Evolutionary conservation across 2,329 filamentous ascomycete species (phyloP), one percentile per base, ranked within the genome.

Genomic region (Curvularia lunata): DNA sequence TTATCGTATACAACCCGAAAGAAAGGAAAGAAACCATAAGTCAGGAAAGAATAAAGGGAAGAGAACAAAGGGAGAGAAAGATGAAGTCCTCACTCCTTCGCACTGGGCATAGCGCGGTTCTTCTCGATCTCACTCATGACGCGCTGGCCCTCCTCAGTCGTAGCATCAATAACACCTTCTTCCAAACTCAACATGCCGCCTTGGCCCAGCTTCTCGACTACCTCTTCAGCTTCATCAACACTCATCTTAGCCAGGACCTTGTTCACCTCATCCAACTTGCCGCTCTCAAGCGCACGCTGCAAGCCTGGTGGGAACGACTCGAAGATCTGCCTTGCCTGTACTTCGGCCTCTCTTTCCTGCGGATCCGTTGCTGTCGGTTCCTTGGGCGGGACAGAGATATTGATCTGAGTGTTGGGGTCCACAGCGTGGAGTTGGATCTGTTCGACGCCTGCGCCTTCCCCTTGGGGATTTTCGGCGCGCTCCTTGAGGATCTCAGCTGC

Each of bases 371-470:
- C 57, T 0, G 63, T 63, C 0, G 74, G 64, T 7, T 86, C 83
- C 38, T 83, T 82, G 0, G 89, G 82, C 12, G 95, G 94, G 38
- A 96, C 89, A 53, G 80, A 86, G 77, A 98, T 97, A 74, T 91
- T 91, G 75, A 99, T 97, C 60, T 91, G 89, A 3, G 94, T 97
- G 47, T 90, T 90, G 0, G 94, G 94, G 76, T 97, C 92, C 10
- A 99, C 93, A 13, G 95, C 94, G 75, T 99, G 95, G 46, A 99
- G 84, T 78, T 99, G 96, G 67, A 99, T 99, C 78, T 97, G 94
- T 80, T 99, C 95, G 9, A 96, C 90, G 19, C 89, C 91, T 23
- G 83, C 86, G 25, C 54, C 54, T 1, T 79, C 78, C 7, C 81
- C 81, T 19, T 81, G 82, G 5, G 80, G 82, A 43, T 83, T 77